These are phyloP conservation scores for Orbilia blumenaviensis DNA, from an alignment of 2,329 filamentous ascomycete species.

Conservation along the genomic window DNA sequence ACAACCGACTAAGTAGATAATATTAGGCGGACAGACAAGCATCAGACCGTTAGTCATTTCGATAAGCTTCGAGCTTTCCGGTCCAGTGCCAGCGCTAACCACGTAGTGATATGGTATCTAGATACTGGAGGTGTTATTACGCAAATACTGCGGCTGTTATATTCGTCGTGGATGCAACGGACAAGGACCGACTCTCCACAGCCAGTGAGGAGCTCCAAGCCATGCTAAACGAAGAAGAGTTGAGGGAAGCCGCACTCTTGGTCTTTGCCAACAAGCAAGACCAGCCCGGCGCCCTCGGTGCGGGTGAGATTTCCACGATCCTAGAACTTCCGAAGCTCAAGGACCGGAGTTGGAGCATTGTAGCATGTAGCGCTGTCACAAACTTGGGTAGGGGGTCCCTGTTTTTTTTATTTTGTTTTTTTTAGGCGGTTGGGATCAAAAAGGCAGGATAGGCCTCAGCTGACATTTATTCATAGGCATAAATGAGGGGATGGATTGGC, in stretches of 20 bases:
- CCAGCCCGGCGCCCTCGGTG: slow-evolving; percentile 94
- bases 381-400: slow-evolving; percentile 66
- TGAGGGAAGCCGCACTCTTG: slow-evolving; percentile 87
- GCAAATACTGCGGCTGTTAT: slow-evolving; percentile 98
- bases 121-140: slow-evolving; percentile 98
- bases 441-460: not conserved
- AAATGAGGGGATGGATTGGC: slow-evolving; percentile 98
- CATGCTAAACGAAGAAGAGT: slow-evolving; percentile 97
- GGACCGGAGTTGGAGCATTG: slow-evolving; percentile 98
- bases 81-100: not conserved
- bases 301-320: slow-evolving; percentile 94
- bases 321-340: slow-evolving; percentile 87
- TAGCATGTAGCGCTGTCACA: slow-evolving; percentile 95
- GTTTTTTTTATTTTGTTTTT: too few relatives aligned
- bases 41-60: slow-evolving; percentile 73
- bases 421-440: not conserved
- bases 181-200: slow-evolving; percentile 92
- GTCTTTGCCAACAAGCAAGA: slow-evolving; percentile 99
- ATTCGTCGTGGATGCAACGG: slow-evolving; percentile 97
- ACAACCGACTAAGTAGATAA: slow-evolving; percentile 10
- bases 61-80: too few relatives aligned
- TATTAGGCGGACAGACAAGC: slow-evolving; percentile 83
- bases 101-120: not conserved
- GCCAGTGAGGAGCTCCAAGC: slow-evolving; percentile 90
- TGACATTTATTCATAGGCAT: slow-evolving; percentile 71